phyloP scores from a whole-genome alignment of 2,329 filamentous ascomycete genomes.

The Thielaviopsis populi region DNA sequence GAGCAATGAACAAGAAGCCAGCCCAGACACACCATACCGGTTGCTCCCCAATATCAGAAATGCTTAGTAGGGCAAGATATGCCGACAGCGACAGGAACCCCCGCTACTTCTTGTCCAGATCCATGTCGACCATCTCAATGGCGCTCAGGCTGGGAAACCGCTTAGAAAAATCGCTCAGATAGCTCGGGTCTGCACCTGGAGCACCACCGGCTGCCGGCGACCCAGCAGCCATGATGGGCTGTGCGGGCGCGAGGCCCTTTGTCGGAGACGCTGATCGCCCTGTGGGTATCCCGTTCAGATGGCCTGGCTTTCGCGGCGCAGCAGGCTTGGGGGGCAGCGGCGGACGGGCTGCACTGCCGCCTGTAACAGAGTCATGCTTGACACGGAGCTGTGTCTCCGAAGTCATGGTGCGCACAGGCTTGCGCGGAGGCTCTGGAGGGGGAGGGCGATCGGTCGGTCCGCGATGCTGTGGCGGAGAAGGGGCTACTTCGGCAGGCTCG shows the following conservation, averaged over 20 bases:
- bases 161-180: conserved; percentile 58
- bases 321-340: conserved; percentile 28
- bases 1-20: neutral
- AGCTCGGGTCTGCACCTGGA: conserved; percentile 45
- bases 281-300: conserved; percentile 42
- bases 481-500: conserved; percentile 27
- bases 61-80: neutral
- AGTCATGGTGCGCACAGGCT: conserved; percentile 11
- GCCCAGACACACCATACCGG: neutral
- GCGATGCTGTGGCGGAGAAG: neutral
- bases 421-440: conserved; percentile 10
- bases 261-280: conserved; percentile 24
- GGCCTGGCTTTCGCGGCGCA: conserved; percentile 46
- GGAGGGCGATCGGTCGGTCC: neutral
- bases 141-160: conserved; percentile 72
- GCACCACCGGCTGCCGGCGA: conserved; percentile 37
- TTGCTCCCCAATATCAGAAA: neutral
- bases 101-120: conserved; percentile 25
- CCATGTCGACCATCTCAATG: conserved; percentile 77
- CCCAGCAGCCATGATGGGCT: conserved; percentile 22
- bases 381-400: conserved; percentile 18
- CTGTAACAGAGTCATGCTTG: conserved; percentile 15
- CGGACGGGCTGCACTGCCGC: conserved; percentile 5
- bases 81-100: neutral
- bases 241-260: conserved; percentile 28